Percentiles rank a stretch among this genome's conserved stretches.
Evolutionary conservation across 768 basidiomycete genomes (phyloP).

Genomic region (Boletus vinaceobasis): DNA sequence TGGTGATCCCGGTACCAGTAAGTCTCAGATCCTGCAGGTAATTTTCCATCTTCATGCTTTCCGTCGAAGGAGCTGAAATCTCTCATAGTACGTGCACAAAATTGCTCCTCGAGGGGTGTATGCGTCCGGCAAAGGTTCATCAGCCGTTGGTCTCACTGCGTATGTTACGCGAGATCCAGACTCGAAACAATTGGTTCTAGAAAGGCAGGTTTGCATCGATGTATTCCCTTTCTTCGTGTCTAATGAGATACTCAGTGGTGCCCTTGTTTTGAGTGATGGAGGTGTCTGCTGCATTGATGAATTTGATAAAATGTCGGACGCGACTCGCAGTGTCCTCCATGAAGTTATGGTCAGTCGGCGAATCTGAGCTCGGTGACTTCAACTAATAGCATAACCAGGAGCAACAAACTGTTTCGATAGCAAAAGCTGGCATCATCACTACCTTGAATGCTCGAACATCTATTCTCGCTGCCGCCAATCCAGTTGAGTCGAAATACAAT

Average conservation of each 20-base stretch:
- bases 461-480: constrained; percentile 96
- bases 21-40: constrained; percentile 92
- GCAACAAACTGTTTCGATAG: constrained; percentile 99
- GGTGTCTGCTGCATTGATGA: constrained; percentile 99
- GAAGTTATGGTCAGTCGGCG: constrained; percentile 83
- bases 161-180: constrained; percentile 98
- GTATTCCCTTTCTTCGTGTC: not conserved
- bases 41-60: constrained; percentile 14
- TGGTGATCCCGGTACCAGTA: constrained; percentile 96
- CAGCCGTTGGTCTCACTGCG: constrained; percentile 96
- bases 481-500: constrained; percentile 94
- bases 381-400: constrained; percentile 52
- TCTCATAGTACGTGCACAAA: constrained; percentile 89
- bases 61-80: not conserved
- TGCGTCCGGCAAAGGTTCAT: constrained; percentile 96
- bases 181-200: constrained; percentile 95
- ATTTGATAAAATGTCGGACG: constrained; percentile 99
- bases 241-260: constrained; percentile 56
- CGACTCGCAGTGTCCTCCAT: constrained; percentile 95
- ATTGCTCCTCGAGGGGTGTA: constrained; percentile 97
- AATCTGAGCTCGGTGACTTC: not conserved
- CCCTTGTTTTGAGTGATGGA: constrained; percentile 90
- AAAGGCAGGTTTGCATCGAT: constrained; percentile 57
- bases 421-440: constrained; percentile 98
- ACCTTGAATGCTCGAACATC: constrained; percentile 98